A percentile compares a stretch with the other conserved stretches of the same genome.
phyloP scores from a whole-genome alignment of 1,139 yeast species.

The Sugiyamaella sp. region DNA sequence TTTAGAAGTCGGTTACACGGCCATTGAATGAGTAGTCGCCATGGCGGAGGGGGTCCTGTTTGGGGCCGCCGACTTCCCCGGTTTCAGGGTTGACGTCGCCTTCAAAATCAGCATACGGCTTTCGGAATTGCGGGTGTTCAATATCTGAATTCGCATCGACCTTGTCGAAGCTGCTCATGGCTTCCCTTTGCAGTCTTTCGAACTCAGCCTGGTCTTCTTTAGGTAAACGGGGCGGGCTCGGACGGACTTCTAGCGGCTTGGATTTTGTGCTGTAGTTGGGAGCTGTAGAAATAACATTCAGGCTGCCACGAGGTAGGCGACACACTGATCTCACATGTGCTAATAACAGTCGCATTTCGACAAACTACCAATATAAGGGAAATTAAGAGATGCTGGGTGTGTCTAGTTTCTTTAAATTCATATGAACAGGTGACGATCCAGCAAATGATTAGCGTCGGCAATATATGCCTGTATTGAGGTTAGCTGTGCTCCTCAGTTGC shows the following conservation, averaged over 20 bases:
- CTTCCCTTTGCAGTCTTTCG: slow-evolving; percentile 78
- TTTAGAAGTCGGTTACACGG: slow-evolving; percentile 86
- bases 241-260: slow-evolving; percentile 40
- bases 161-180: slow-evolving; percentile 73
- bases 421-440: neutral
- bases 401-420: neutral
- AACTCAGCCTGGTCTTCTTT: slow-evolving; percentile 91
- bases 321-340: neutral
- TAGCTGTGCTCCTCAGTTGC: too few species aligned
- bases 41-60: slow-evolving; percentile 91
- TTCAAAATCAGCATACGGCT: slow-evolving; percentile 91
- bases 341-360: neutral
- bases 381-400: neutral
- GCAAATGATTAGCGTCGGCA: neutral
- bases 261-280: slow-evolving; percentile 8
- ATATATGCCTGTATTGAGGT: too few species aligned
- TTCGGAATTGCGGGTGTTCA: slow-evolving; percentile 68
- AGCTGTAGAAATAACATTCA: neutral
- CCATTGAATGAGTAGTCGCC: slow-evolving; percentile 97
- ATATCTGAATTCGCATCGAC: slow-evolving; percentile 70
- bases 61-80: slow-evolving; percentile 98
- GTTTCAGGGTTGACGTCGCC: slow-evolving; percentile 92
- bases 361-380: neutral
- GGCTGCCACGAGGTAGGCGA: neutral
- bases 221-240: slow-evolving; percentile 85